Evolutionary conservation across 352 stramenopile species (phyloP).

Genomic region (Phytopythium vexans): DNA sequence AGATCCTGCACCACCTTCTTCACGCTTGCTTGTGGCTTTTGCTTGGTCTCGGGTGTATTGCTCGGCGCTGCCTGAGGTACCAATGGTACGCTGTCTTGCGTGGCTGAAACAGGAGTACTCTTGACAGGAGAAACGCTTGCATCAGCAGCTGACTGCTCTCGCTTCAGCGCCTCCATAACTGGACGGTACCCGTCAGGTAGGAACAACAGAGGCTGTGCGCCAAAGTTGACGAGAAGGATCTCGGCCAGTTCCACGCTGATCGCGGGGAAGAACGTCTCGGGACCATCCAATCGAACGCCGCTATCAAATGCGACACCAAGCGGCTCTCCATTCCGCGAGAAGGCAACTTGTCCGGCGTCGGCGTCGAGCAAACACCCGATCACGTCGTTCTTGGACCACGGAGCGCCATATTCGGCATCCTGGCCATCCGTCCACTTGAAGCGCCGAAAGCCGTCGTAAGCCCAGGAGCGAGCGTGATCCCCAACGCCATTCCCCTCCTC

Average conservation of each 20-base stretch:
- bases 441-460: constrained; percentile 85
- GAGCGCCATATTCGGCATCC: constrained; percentile 54
- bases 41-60: too few relatives aligned
- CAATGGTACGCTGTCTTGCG: too few relatives aligned
- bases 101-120: too few relatives aligned
- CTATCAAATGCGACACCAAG: constrained; percentile 56
- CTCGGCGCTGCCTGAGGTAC: too few relatives aligned
- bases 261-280: constrained; percentile 61
- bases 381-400: constrained; percentile 84
- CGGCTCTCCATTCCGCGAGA: constrained; percentile 79
- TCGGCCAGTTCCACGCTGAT: constrained; percentile 83
- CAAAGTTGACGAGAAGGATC: constrained; percentile 84
- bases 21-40: neutral
- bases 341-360: constrained; percentile 66
- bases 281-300: constrained; percentile 25
- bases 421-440: constrained; percentile 81
- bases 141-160: neutral
- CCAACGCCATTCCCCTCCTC: constrained; percentile 87
- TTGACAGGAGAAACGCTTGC: too few relatives aligned
- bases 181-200: constrained; percentile 32
- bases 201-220: constrained; percentile 70
- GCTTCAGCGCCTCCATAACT: constrained; percentile 32
- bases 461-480: constrained; percentile 88
- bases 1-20: constrained; percentile 14
- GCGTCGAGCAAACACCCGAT: constrained; percentile 86